Evolutionary conservation across 768 basidiomycete species (phyloP), one percentile per base, ranked within the genome.

Genomic region (Pholiota microspora): DNA sequence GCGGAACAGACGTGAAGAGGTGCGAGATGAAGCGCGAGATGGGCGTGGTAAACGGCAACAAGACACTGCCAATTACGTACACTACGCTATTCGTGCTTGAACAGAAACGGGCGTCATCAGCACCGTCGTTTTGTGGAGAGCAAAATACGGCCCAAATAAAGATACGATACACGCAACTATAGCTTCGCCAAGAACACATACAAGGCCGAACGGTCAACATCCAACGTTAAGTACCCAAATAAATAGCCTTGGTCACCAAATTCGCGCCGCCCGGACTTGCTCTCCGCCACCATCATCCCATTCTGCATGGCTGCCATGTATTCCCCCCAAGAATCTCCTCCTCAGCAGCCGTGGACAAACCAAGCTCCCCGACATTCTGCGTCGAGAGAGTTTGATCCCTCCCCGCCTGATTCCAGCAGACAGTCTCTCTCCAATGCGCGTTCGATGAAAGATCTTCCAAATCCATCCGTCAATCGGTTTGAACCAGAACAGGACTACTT

Each of bases 401-500:
- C 57, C 25, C 34, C 67, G 66, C 36, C 68, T 67, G 59, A 67
- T 67, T 52, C 59, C 34, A 24, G 57, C 31, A 42, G 44, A 24
- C 63, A 69, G 9, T 57, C 55, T n/a, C 54, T 63, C 42, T 52
- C 58, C 51, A 55, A 58, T 35, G 55, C 51, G 34, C 65, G 48
- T 49, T 64, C 29, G 46, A 65, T 46, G 62, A 65, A 58, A 57
- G 59, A 59, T 62, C 66, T 56, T 51, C 66, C 58, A 57, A 62
- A 62, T 45, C 53, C 67, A 61, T 56, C 23, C 59, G 65, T 48
- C 45, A 74, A 63, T 64, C 62, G 51, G 53, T 75, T 73, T 59
- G 71, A 75, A 51, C 70, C 66, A 53, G 76, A 73, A 45, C 68
- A 65, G 40, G 72, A 76, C 45, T 75, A 73, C 55, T 76, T 76